Evolutionary conservation across 768 basidiomycete species (phyloP).

Genomic region (Xerocomellus intermedius): DNA sequence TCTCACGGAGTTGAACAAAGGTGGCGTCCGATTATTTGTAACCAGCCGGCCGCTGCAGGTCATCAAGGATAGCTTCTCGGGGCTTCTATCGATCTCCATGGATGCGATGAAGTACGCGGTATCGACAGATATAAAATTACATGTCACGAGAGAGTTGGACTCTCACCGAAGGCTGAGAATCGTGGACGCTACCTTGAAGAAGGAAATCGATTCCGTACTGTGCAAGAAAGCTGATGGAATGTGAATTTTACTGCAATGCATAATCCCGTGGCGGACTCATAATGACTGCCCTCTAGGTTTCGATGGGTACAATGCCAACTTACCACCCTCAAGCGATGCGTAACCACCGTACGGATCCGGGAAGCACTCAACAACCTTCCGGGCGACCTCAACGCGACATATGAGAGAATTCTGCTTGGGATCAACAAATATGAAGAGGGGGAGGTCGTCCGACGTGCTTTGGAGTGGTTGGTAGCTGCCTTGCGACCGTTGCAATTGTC

Average conservation of each 20-base stretch:
- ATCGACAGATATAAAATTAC: constrained; percentile 1
- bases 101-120: neutral
- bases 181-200: neutral
- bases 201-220: neutral
- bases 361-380: constrained; percentile 8
- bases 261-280: neutral
- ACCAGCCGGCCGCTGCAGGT: constrained; percentile 10
- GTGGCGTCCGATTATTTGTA: constrained; percentile 2
- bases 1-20: neutral
- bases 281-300: constrained; percentile 3
- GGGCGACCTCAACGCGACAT: constrained; percentile 2
- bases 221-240: constrained; percentile 6
- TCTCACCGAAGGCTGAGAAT: constrained; percentile 5
- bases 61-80: constrained; percentile 3
- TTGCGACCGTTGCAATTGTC: neutral
- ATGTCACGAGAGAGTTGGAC: constrained; percentile 5
- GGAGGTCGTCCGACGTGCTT: neutral
- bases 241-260: neutral
- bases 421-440: neutral
- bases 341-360: neutral
- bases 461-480: constrained; percentile 10
- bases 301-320: constrained; percentile 21
- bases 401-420: constrained; percentile 2
- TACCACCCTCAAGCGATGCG: constrained; percentile 4
- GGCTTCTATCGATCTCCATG: constrained; percentile 3